Percentiles rank a stretch among this genome's conserved stretches.
phyloP scores from a whole-genome alignment of 768 basidiomycete species.

The Leucocoprinus sp. region DNA sequence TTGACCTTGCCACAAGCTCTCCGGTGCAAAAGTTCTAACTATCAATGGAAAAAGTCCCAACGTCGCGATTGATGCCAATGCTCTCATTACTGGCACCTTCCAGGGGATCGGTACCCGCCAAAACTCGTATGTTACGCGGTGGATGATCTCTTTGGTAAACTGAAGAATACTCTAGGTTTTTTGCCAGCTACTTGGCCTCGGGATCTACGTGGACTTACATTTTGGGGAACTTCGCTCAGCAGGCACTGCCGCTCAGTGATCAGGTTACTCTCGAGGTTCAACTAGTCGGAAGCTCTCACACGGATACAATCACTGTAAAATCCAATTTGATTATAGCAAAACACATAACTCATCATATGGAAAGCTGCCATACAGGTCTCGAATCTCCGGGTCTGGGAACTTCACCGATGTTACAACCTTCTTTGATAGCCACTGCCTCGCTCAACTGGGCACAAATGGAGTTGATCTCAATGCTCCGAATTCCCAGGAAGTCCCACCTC shows the following conservation, averaged over 20 bases:
- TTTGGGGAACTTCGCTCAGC: conserved; percentile 46
- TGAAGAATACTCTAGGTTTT: conserved; percentile 24
- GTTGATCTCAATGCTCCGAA: conserved; percentile 24
- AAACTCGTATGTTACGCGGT: conserved; percentile 29
- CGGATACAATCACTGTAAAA: conserved; percentile 37
- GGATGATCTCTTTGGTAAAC: not conserved
- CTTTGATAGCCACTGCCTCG: conserved; percentile 46
- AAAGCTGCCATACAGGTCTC: conserved; percentile 52
- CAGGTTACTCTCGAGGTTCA: conserved; percentile 34
- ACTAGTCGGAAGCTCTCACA: conserved; percentile 26
- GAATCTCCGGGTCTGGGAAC: conserved; percentile 32
- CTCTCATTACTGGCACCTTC: conserved; percentile 41
- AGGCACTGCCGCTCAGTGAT: conserved; percentile 39
- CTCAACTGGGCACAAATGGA: conserved; percentile 42
- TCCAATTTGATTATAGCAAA: not conserved
- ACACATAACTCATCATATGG: not conserved
- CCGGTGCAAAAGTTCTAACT: conserved; percentile 44
- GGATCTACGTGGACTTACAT: conserved; percentile 28
- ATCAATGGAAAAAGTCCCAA: conserved; percentile 48
- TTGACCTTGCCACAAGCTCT: conserved; percentile 19
- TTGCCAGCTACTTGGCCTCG: conserved; percentile 29
- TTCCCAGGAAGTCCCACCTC: conserved; percentile 3
- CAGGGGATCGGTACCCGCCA: conserved; percentile 45
- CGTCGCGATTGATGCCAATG: conserved; percentile 43
- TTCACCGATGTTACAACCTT: conserved; percentile 46